Conservation (phyloP, 2,329 filamentous ascomycete genomes). For the Fusarium redolens region DNA sequence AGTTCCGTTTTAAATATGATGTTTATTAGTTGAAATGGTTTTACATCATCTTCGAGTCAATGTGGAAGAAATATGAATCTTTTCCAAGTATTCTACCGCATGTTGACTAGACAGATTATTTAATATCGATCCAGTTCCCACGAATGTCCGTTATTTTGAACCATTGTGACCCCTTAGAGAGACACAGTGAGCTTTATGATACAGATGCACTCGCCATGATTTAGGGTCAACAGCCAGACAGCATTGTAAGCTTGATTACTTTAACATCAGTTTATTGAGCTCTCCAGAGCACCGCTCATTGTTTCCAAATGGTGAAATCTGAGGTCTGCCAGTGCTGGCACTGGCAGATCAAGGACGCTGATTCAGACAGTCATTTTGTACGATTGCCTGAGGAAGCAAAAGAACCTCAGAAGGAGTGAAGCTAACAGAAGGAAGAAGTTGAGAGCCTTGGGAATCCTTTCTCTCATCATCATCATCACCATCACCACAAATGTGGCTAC, state of each 20-base stretch:
- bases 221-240: no score
- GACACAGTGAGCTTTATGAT: background rate
- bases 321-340: background rate
- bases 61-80: background rate
- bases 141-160: background rate
- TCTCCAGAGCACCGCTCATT: no score
- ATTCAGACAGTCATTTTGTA: background rate
- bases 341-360: background rate
- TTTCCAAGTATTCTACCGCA: background rate
- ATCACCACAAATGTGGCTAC: no score
- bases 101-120: background rate
- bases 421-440: no score
- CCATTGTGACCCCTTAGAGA: background rate
- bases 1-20: background rate
- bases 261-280: no score
- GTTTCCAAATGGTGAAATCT: background rate
- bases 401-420: background rate
- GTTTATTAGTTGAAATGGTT: background rate
- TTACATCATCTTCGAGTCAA: rapidly evolving
- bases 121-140: background rate
- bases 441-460: background rate
- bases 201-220: background rate
- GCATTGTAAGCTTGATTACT: no score
- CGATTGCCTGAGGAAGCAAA: background rate
- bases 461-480: no score